These are phyloP conservation scores for Metahyphopichia silvanorum DNA, from an alignment of 805 yeast species.

Conservation along the genomic window DNA sequence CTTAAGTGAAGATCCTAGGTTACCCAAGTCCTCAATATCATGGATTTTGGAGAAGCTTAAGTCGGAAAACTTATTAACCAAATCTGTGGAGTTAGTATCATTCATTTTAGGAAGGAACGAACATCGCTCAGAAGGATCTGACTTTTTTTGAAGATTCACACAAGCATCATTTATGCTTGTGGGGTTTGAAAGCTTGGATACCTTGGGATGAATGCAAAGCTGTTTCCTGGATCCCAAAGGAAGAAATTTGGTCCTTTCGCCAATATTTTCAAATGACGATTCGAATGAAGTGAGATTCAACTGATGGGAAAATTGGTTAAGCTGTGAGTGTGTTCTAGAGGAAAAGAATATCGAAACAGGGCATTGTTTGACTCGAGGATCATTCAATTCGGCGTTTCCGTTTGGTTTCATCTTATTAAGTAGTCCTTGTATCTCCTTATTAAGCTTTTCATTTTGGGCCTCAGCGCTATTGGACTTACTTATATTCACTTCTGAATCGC, in stretches of 20 bases:
- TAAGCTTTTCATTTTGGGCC: conserved; percentile 29
- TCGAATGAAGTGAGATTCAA: conserved; percentile 60
- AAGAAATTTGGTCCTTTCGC: conserved; percentile 60
- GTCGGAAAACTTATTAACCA: conserved; percentile 48
- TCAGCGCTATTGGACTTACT: conserved; percentile 10
- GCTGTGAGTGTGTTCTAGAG: conserved; percentile 89
- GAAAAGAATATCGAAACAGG: conserved; percentile 58
- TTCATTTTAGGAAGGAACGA: conserved; percentile 14
- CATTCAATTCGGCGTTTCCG: conserved; percentile 7
- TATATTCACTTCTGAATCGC: conserved; percentile 19
- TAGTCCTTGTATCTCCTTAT: conserved; percentile 47
- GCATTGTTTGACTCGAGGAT: conserved; percentile 17
- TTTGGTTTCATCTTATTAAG: conserved; percentile 37
- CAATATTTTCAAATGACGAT: conserved; percentile 46
- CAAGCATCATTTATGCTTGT: conserved; percentile 78
- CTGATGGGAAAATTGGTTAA: conserved; percentile 77
- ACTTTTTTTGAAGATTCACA: conserved; percentile 56
- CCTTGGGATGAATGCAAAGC: conserved; percentile 69
- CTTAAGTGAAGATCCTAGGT: conserved; percentile 51
- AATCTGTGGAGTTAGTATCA: conserved; percentile 24
- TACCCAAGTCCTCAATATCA: conserved; percentile 77
- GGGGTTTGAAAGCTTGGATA: conserved; percentile 45
- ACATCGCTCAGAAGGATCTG: conserved; percentile 18
- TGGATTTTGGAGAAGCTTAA: conserved; percentile 51
- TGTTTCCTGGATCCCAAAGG: conserved; percentile 85